Evolutionary conservation across 2,329 filamentous ascomycete genomes (phyloP), one percentile per base, ranked within the genome.

Genomic region (Botryosphaeria agaves): DNA sequence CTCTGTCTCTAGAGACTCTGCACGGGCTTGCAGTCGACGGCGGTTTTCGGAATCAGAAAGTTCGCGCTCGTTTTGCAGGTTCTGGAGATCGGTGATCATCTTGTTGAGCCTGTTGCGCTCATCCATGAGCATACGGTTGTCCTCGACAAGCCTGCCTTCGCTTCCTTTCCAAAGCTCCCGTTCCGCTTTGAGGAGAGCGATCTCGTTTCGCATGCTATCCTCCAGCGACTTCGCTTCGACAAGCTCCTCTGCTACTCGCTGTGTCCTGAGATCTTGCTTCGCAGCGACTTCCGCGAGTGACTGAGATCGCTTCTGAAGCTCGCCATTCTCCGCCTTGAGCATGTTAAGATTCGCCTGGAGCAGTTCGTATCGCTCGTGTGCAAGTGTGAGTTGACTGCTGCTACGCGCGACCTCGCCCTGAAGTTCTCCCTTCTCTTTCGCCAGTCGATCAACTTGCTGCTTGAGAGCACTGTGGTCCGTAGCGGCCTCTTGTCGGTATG

Each of bases 81-180:
- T 85, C 46, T 95, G 87, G 29, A 94, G 71, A 32, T 81, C 84
- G 3, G 77, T 70, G 27, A 94, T 71, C 18, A 93, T 64, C 33
- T 73, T 76, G 53, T 87, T 92, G 4, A 95, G 67, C 18, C 85
- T 71, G 27, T 75, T 72, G 39, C 84, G 80, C 50, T 98, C 89
- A 36, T 91, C 81, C 25, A 79, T 67, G 8, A 95, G 61, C 14
- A 61, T 72, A 46, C 93, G 83, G 39, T 89, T 93, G 46, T 95
- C 85, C 43, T 89, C 82, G 37, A 72, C 78, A 26, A 95, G 64
- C 31, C 91, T 75, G 38, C 80, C 76, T 49, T 95, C 85, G 19
- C 94, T 92, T 33, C 78, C 82, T 58, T 89, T 92, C 79, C 81
- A 93, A 7, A 98, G 64, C 21, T 83, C 79, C 57, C 93, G 93